Conservation (phyloP, 2,329 filamentous ascomycete genomes). For the Ceratocystis papillata region DNA sequence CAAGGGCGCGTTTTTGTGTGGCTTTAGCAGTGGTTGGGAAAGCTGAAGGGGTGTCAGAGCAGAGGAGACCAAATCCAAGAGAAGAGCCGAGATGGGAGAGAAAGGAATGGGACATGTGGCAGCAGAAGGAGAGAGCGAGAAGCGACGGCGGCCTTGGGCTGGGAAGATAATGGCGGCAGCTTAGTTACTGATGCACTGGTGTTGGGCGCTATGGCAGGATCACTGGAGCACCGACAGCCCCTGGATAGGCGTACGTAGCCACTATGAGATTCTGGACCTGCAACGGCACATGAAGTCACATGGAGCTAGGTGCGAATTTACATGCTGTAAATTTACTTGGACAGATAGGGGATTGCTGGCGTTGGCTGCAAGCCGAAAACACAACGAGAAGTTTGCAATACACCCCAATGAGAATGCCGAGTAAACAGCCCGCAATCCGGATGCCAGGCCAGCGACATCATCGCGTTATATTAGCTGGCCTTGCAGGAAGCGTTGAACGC, state of each 20-base stretch:
- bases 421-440: too few relatives aligned
- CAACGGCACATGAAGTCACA: not conserved
- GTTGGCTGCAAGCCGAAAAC: too few relatives aligned
- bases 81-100: not conserved
- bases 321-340: not conserved
- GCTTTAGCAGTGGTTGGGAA: conserved; percentile 11
- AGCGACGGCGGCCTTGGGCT: not conserved
- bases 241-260: not conserved
- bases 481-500: too few relatives aligned
- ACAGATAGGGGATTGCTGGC: not conserved
- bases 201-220: not conserved
- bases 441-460: too few relatives aligned
- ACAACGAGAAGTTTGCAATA: too few relatives aligned
- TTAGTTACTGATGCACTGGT: not conserved
- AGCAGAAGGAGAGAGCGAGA: not conserved
- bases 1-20: not conserved
- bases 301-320: not conserved
- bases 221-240: not conserved
- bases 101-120: not conserved
- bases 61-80: not conserved
- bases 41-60: not conserved
- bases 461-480: too few relatives aligned
- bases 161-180: not conserved
- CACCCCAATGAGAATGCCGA: too few relatives aligned
- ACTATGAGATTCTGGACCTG: not conserved